Conservation (phyloP, 2,329 filamentous ascomycete species). For the Macrophomina pseudophaseolina region DNA sequence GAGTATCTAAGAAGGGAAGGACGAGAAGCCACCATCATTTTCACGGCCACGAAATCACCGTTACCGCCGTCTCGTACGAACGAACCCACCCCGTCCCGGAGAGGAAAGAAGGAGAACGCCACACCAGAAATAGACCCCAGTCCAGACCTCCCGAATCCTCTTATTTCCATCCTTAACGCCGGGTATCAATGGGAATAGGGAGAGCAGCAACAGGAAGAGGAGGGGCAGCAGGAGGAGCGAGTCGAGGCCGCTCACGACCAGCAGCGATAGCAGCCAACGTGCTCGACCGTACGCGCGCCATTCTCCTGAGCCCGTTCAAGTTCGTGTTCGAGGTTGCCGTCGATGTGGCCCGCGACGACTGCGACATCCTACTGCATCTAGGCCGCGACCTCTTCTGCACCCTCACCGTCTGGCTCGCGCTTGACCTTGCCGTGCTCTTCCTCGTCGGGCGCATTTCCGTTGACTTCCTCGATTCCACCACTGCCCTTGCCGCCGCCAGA, state of each 20-base stretch:
- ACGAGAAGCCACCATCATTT: no score
- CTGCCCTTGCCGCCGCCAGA: constrained; percentile 1
- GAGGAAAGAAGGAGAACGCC: not conserved
- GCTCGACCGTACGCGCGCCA: not conserved
- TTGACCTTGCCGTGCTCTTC: constrained; percentile 10
- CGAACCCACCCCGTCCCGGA: not conserved
- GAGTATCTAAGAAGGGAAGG: no score
- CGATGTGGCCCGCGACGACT: constrained; percentile 7
- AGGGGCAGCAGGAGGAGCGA: not conserved
- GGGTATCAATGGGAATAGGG: not conserved
- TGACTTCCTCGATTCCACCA: constrained; percentile 19
- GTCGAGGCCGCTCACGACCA: not conserved
- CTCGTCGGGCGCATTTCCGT: constrained; percentile 14
- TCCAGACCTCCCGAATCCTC: not conserved
- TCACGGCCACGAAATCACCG: not conserved
- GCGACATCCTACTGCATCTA: constrained; percentile 10
- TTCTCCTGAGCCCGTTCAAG: constrained; percentile 2
- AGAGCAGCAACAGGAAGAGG: not conserved
- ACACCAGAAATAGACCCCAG: not conserved
- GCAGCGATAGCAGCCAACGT: not conserved
- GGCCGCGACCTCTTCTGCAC: constrained; percentile 12
- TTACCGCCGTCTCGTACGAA: not conserved
- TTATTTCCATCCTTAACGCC: not conserved
- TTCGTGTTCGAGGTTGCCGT: not conserved
- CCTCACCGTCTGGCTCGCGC: constrained; percentile 4